phyloP scores from a whole-genome alignment of 805 yeast genomes.

The Komagataella mondaviorum region DNA sequence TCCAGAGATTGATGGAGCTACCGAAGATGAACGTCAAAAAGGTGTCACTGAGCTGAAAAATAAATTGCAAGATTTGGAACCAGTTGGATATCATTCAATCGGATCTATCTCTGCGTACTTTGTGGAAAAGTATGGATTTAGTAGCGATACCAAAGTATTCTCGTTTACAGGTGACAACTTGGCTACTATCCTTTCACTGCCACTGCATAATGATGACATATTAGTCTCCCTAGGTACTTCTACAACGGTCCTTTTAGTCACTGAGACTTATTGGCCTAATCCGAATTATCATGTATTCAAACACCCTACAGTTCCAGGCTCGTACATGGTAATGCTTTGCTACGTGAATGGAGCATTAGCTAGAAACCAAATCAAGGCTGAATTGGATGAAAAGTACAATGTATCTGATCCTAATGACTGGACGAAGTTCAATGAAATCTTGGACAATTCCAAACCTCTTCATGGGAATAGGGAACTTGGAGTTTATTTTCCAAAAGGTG shows the following conservation, averaged over 20 bases:
- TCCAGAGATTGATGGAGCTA: conserved; percentile 23
- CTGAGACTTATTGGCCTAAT: conserved; percentile 66
- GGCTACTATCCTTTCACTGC: conserved; percentile 77
- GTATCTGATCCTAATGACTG: conserved; percentile 27
- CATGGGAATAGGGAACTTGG: conserved; percentile 41
- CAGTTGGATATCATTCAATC: conserved; percentile 31
- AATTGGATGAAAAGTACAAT: conserved; percentile 32
- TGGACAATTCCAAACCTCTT: conserved; percentile 21
- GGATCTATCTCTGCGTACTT: conserved; percentile 51
- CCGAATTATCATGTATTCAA: conserved; percentile 75
- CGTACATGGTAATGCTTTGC: conserved; percentile 92
- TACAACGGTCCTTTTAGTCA: conserved; percentile 76
- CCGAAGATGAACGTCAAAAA: conserved; percentile 9
- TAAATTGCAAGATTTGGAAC: conserved; percentile 42
- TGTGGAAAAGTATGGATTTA: conserved; percentile 50
- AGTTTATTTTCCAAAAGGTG: conserved; percentile 80
- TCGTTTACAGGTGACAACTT: conserved; percentile 87
- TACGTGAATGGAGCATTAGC: conserved; percentile 88
- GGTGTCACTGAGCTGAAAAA: conserved; percentile 26
- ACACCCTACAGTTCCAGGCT: conserved; percentile 68
- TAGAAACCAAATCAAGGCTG: conserved; percentile 61
- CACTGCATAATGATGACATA: conserved; percentile 63
- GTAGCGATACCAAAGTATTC: conserved; percentile 39
- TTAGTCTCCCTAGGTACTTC: conserved; percentile 81
- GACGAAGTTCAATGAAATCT: conserved; percentile 45